Evolutionary conservation across 768 basidiomycete species (phyloP).

Genomic region (Psilocybe sp.): DNA sequence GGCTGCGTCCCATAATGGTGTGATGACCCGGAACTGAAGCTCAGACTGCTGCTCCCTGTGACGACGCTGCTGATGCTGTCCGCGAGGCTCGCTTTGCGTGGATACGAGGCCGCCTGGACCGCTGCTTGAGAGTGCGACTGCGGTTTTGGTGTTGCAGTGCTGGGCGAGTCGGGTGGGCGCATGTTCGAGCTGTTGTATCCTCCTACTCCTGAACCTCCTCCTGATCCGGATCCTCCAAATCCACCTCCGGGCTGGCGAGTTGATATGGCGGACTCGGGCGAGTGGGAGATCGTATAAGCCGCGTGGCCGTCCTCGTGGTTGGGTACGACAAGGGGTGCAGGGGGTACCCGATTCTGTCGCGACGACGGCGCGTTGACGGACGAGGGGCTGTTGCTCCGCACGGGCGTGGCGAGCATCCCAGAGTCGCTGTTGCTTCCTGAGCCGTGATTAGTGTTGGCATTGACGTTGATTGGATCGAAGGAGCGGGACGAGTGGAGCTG

Average conservation of each 20-base stretch:
- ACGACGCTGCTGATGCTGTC: conserved; percentile 31
- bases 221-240: no score
- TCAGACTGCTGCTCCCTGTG: conserved; percentile 17
- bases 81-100: conserved; percentile 36
- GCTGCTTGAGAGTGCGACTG: background rate
- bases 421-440: conserved; percentile 18
- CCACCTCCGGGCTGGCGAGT: no score
- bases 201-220: no score
- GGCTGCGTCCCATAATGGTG: conserved; percentile 15
- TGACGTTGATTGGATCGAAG: conserved; percentile 34
- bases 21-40: conserved; percentile 14
- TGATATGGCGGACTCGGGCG: conserved; percentile 30
- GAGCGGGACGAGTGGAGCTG: conserved; percentile 38
- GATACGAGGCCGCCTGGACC: conserved; percentile 17
- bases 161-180: conserved; percentile 12
- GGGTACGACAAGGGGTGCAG: conserved; percentile 38
- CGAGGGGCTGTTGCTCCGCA: conserved; percentile 16
- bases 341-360: conserved; percentile 29
- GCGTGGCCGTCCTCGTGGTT: conserved; percentile 32
- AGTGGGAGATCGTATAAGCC: conserved; percentile 26
- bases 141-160: conserved; percentile 5
- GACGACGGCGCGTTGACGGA: conserved; percentile 20
- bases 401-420: conserved; percentile 6
- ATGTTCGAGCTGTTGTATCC: no score
- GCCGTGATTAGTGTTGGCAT: conserved; percentile 19